Evolutionary conservation across 2,329 filamentous ascomycete genomes (phyloP).

Genomic region (Colletotrichum plurivorum): DNA sequence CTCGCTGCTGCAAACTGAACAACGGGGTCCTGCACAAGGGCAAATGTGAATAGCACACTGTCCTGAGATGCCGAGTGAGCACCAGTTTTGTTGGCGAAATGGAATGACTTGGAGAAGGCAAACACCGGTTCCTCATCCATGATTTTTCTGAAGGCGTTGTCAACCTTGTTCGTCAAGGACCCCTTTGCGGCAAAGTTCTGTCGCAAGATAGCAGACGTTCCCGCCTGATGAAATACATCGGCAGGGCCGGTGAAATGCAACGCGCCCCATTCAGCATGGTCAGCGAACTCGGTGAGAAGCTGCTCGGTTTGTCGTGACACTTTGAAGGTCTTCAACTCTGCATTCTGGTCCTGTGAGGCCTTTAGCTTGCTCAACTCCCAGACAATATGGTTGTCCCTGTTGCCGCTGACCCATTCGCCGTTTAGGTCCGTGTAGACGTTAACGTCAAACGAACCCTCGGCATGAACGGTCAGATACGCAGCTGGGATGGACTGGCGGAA

Average conservation of each 20-base stretch:
- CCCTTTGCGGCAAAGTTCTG: conserved; percentile 79
- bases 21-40: conserved; percentile 83
- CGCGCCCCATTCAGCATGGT: conserved; percentile 88
- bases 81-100: conserved; percentile 53
- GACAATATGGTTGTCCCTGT: conserved; percentile 76
- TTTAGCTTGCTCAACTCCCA: conserved; percentile 74
- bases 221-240: conserved; percentile 78
- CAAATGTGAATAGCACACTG: conserved; percentile 80
- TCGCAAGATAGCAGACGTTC: conserved; percentile 75
- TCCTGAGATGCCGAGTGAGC: conserved; percentile 51
- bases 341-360: conserved; percentile 49
- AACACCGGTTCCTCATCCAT: conserved; percentile 87
- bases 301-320: conserved; percentile 73
- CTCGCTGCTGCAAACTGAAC: conserved; percentile 84
- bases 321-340: conserved; percentile 75
- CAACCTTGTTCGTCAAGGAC: conserved; percentile 75
- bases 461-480: conserved; percentile 80
- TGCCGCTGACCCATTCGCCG: conserved; percentile 86
- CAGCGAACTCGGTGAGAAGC: conserved; percentile 80
- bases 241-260: conserved; percentile 82
- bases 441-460: conserved; percentile 75
- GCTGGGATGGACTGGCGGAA: conserved; percentile 87
- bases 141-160: conserved; percentile 76
- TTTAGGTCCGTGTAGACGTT: conserved; percentile 78
- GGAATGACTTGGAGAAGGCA: conserved; percentile 79